phyloP scores from a whole-genome alignment of 805 yeast genomes.

The Middelhovenomyces tepae region DNA sequence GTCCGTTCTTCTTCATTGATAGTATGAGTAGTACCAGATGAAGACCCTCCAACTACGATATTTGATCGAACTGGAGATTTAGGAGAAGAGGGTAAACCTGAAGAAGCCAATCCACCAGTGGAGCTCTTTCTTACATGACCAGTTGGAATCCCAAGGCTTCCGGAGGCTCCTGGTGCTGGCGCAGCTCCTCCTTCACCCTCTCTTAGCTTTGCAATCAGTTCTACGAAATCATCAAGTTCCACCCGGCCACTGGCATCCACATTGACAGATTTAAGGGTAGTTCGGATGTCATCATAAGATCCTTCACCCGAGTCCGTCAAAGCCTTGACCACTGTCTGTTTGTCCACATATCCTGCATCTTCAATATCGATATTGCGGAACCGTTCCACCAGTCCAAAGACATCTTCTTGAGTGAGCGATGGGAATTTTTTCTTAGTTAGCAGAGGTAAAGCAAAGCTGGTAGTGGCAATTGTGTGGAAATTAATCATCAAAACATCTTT shows the following conservation, averaged over 20 bases:
- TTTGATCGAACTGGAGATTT: slow-evolving; percentile 28
- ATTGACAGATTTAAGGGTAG: slow-evolving; percentile 79
- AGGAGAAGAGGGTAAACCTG: slow-evolving; percentile 10
- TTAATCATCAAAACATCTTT: too few species aligned
- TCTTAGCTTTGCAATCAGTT: slow-evolving; percentile 69
- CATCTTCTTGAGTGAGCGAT: slow-evolving; percentile 71
- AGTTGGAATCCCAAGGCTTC: slow-evolving; percentile 2
- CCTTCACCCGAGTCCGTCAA: slow-evolving; percentile 72
- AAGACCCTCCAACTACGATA: slow-evolving; percentile 74
- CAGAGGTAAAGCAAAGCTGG: too few species aligned
- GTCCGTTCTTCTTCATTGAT: slow-evolving; percentile 95
- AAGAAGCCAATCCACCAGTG: slow-evolving; percentile 7
- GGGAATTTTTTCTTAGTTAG: slow-evolving; percentile 88
- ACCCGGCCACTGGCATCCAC: slow-evolving; percentile 97
- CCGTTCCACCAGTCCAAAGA: slow-evolving; percentile 76
- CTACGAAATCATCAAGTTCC: slow-evolving; percentile 90
- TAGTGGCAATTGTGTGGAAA: too few species aligned
- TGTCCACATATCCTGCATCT: slow-evolving; percentile 91
- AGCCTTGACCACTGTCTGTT: slow-evolving; percentile 79
- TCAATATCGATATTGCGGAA: slow-evolving; percentile 80
- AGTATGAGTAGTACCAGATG: slow-evolving; percentile 92
- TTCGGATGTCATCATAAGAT: slow-evolving; percentile 87
- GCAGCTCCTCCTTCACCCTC: slow-evolving; percentile 27
- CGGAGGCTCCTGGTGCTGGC: slow-evolving; percentile 7
- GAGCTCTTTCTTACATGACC: slow-evolving; percentile 2